A percentile compares a stretch with the other conserved stretches of the same genome.
Evolutionary conservation across 345 rosid genomes (phyloP).

Genomic region (Arabidopsis thaliana): DNA sequence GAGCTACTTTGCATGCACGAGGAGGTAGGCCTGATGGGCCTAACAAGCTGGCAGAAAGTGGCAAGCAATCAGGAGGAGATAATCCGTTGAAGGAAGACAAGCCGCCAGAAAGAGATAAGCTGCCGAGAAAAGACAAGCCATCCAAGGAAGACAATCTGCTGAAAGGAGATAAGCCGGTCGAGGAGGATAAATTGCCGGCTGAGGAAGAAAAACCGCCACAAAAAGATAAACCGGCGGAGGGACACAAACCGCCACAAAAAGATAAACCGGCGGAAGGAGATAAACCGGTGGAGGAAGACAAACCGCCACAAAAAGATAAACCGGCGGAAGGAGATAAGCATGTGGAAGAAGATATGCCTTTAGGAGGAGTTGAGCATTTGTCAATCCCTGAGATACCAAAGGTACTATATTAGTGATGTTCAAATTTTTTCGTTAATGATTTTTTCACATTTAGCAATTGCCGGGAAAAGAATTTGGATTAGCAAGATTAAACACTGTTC

Average conservation of each 20-base stretch:
- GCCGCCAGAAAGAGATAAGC: background rate
- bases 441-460: background rate
- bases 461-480: background rate
- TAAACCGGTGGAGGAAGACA: background rate
- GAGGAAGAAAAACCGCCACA: background rate
- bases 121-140: background rate
- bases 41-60: background rate
- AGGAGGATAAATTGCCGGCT: background rate
- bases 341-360: background rate
- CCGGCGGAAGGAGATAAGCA: background rate
- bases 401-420: slow-evolving; percentile 24
- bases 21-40: background rate
- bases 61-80: background rate
- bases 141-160: background rate
- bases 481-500: background rate
- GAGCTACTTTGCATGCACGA: slow-evolving; percentile 2
- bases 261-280: background rate
- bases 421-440: background rate
- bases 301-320: background rate
- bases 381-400: slow-evolving; percentile 29
- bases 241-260: too few species aligned
- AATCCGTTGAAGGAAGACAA: background rate
- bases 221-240: background rate
- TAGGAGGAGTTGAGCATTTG: slow-evolving; percentile 1
- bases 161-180: background rate